Evolutionary conservation across 345 rosid genomes (phyloP).

Genomic region (Pugionium dolabratum): DNA sequence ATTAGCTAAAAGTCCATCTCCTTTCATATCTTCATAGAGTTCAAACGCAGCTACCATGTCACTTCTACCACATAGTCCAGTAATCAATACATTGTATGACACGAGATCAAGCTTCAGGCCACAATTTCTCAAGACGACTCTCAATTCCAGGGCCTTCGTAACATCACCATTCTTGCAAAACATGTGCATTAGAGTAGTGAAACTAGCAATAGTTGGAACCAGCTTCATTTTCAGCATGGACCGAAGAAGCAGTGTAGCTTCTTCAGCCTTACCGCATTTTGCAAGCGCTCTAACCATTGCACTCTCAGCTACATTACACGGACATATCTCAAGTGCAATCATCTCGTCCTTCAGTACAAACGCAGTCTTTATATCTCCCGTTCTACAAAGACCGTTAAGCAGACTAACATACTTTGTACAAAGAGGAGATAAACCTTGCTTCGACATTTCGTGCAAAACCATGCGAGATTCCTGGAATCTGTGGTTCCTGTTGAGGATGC

Average conservation of each 20-base stretch:
- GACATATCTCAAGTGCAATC: conserved; percentile 46
- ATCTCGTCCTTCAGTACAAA: conserved; percentile 71
- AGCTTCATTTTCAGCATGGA: conserved; percentile 54
- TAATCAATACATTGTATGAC: conserved; percentile 72
- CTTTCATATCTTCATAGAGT: conserved; percentile 80
- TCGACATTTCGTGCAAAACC: conserved; percentile 61
- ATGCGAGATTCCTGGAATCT: conserved; percentile 54
- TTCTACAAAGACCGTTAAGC: conserved; percentile 68
- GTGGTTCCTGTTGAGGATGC: conserved; percentile 52
- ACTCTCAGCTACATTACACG: conserved; percentile 72
- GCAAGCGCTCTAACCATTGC: conserved; percentile 89
- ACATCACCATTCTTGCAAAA: conserved; percentile 54
- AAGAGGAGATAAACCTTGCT: conserved; percentile 55
- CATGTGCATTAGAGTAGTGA: conserved; percentile 73
- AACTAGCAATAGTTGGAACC: conserved; percentile 75
- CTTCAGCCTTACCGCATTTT: conserved; percentile 74
- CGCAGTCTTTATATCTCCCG: conserved; percentile 60
- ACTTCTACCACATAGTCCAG: conserved; percentile 61
- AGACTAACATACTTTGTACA: conserved; percentile 51
- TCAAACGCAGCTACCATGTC: conserved; percentile 53
- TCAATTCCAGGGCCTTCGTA: conserved; percentile 58
- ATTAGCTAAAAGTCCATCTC: conserved; percentile 61
- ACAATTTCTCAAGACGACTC: conserved; percentile 49
- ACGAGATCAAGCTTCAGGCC: conserved; percentile 70
- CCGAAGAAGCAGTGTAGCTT: conserved; percentile 59